Evolutionary conservation across 2,329 filamentous ascomycete species (phyloP), one percentile per base, ranked within the genome.

Genomic region (Aspergillus sojae): DNA sequence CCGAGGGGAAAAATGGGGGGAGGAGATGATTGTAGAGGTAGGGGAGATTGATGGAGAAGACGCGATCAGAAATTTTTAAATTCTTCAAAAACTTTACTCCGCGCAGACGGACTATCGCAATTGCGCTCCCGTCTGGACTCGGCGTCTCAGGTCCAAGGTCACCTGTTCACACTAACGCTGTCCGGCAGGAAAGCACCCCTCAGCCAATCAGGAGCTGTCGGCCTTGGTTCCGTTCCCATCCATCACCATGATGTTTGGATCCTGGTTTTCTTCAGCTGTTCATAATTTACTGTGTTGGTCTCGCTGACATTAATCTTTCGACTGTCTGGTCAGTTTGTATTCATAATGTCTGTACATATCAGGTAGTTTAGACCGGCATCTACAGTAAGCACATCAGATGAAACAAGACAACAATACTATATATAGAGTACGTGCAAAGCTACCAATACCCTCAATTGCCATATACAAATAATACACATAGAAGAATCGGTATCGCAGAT

Each of bases 1-100:
- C 48, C 19, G 48, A 36, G n/a, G n/a, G 10, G 6, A 52, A 32
- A 32, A 19, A 19, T 14, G 19, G 28, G 19, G 28, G 26, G 4
- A 21, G 3, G 16, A 34, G 28, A 32, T 52, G 16, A 32, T 52
- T 32, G 28, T n/a, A 52, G 16, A 16, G 5, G n/a, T n/a, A 45
- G 16, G 19, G 54, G 12, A 30, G 26, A 57, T 23, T 28, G 21
- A 56, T 21, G 16, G 30, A 57, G 23, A 21, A 64, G 62, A 41
- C 55, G 23, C 26, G 43, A 45, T 48, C 52, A 34, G 48, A 52
- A 52, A 52, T 9, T 55, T 55, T 55, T 21, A 39, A 55, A 36
- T 55, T 55, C 32, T 39, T 55, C 52, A 55, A 55, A 55, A 55
- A 55, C 52, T 55, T 55, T 54, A 54, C 52, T 54, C 52, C 52